phyloP scores from a whole-genome alignment of 2,329 filamentous ascomycete species.

The Microcyclospora pomicola region DNA sequence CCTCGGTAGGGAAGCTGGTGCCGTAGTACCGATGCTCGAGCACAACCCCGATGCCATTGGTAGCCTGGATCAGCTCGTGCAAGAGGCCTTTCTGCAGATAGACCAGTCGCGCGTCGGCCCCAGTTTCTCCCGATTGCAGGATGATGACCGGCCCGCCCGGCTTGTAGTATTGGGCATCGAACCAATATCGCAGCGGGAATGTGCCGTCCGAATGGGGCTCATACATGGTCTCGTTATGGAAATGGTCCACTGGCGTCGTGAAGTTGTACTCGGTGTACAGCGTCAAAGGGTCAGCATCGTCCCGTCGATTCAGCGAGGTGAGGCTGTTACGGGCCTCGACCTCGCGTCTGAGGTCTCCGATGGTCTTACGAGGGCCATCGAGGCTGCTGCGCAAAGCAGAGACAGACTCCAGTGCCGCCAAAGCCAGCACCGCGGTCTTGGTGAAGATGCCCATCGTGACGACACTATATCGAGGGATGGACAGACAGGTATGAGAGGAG shows the following conservation, averaged over 20 bases:
- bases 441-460: too few species aligned
- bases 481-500: too few species aligned
- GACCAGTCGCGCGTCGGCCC: constrained; percentile 46
- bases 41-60: constrained; percentile 62
- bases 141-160: constrained; percentile 70
- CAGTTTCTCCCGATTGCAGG: constrained; percentile 57
- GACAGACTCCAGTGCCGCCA: too few species aligned
- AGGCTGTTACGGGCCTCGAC: too few species aligned
- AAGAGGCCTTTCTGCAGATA: constrained; percentile 70
- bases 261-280: constrained; percentile 39
- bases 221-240: constrained; percentile 65
- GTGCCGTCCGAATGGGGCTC: constrained; percentile 57
- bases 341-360: too few species aligned
- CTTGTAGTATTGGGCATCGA: constrained; percentile 62
- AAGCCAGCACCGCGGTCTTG: too few species aligned
- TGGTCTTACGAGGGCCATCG: too few species aligned
- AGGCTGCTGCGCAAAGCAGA: too few species aligned
- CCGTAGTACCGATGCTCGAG: constrained; percentile 85
- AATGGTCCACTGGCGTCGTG: constrained; percentile 58
- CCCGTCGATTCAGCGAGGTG: constrained; percentile 1
- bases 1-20: constrained; percentile 51
- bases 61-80: constrained; percentile 54
- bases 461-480: too few species aligned
- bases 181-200: constrained; percentile 70
- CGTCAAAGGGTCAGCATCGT: constrained; percentile 18